Evolutionary conservation across 2,329 filamentous ascomycete species (phyloP).

Genomic region (Verticillium isaacii): DNA sequence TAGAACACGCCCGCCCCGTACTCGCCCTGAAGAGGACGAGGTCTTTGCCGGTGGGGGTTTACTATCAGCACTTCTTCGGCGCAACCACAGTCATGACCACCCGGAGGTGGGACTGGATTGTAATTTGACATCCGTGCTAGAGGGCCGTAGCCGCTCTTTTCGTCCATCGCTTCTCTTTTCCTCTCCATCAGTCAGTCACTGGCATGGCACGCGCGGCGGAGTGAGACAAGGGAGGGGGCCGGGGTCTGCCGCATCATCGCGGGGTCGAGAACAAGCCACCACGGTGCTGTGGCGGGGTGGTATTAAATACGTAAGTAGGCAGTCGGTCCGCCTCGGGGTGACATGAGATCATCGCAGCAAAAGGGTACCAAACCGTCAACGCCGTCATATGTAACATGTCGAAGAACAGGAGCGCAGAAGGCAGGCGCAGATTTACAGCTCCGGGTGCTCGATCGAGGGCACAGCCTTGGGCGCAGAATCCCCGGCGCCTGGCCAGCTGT

Average conservation of each 20-base stretch:
- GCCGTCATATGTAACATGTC: slow-evolving; percentile 1
- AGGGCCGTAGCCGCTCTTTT: slow-evolving; percentile 1
- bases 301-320: slow-evolving; percentile 5
- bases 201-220: neutral
- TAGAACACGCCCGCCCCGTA: slow-evolving; percentile 13
- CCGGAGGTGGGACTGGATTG: slow-evolving; percentile 65
- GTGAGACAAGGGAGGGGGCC: neutral
- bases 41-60: slow-evolving; percentile 31
- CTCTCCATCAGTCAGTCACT: neutral
- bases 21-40: slow-evolving; percentile 13
- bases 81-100: slow-evolving; percentile 79
- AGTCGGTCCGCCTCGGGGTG: neutral
- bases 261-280: neutral
- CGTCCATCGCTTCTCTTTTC: neutral
- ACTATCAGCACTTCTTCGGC: slow-evolving; percentile 98
- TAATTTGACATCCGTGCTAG: slow-evolving; percentile 99
- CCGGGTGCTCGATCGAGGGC: slow-evolving; percentile 8
- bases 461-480: neutral
- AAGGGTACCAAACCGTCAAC: slow-evolving; percentile 1
- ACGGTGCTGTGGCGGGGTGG: slow-evolving; percentile 1
- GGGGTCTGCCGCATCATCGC: neutral
- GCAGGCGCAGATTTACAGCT: slow-evolving; percentile 6
- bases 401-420: neutral
- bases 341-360: neutral
- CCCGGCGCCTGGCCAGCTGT: slow-evolving; percentile 8